Evolutionary conservation across 495 filamentous ascomycete genomes (phyloP), one percentile per base, ranked within the genome.

Genomic region (Cenococcum geophilum): DNA sequence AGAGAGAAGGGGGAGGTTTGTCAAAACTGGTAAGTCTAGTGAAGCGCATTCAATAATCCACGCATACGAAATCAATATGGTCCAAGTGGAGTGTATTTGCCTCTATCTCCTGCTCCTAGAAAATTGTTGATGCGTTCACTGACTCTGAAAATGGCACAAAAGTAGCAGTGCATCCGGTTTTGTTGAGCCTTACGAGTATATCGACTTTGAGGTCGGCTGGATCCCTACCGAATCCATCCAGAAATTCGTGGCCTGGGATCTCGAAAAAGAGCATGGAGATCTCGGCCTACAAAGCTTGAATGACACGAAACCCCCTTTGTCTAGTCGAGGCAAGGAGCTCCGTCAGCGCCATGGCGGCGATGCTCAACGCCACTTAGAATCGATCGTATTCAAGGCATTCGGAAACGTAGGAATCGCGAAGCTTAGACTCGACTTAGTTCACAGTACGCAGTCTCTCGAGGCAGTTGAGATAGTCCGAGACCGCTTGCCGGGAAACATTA

Each of bases 221-320:
- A 47, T 51, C 6, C 47, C 53, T 12, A 8, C 10, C 14, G 20
- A 49, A 11, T 21, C 1, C 12, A 27, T 62, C 51, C 45, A 36
- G 37, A 20, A 62, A 14, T 62, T 35, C 27, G 54, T 62, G 25
- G 27, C 53, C 40, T 62, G 59, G 59, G 25, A 57, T 40, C 27
- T 62, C 14, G 59, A 62, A 32, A 51, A 52, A 32, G 52, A 62
- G 35, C 59, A 62, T 23, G 59, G 59, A 12, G 59, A 62, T 21
- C 51, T 62, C 14, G 53, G 53, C 11, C 42, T 62, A 1, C 23
- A 27, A 1, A 62, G 51, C 18, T 18, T 35, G 8, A 23, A 27
- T 54, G 14, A 51, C 1, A 42, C 25, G 23, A 62, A 62, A 37
- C 59, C 59, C 11, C 59, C 59, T 36, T 22, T 62, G 32, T 62